These are phyloP conservation scores for Dioscorea dumetorum DNA, from an alignment of 106 monocot genomes.

Conservation along the genomic window DNA sequence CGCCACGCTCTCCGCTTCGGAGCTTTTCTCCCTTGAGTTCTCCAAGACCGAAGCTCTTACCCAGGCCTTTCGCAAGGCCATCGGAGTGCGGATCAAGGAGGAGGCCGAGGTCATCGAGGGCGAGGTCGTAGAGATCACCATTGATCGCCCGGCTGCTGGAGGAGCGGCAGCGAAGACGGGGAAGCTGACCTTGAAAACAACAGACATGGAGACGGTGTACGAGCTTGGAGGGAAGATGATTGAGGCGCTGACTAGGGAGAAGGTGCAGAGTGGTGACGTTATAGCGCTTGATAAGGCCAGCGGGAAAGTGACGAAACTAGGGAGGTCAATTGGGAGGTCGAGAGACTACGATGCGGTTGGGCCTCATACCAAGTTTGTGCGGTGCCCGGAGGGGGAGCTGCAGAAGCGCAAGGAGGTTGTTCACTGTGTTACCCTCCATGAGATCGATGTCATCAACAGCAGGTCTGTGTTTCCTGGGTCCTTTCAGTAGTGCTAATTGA, in stretches of 20 bases:
- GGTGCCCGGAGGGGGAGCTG: conserved; percentile 91
- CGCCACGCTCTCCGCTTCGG: conserved; percentile 59
- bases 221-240: conserved; percentile 95
- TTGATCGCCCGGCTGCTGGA: conserved; percentile 63
- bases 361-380: conserved; percentile 76
- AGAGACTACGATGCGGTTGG: conserved; percentile 79
- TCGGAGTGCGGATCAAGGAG: conserved; percentile 96
- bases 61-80: conserved; percentile 74
- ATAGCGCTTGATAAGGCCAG: conserved; percentile 60
- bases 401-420: conserved; percentile 96
- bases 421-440: conserved; percentile 78
- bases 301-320: conserved; percentile 73
- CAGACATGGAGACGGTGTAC: conserved; percentile 80
- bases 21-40: conserved; percentile 81
- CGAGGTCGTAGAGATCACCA: conserved; percentile 85
- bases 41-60: conserved; percentile 88
- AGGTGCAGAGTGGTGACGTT: conserved; percentile 81
- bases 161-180: conserved; percentile 42
- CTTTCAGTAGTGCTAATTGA: too few species aligned
- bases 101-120: conserved; percentile 98
- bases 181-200: conserved; percentile 62
- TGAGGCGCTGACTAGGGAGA: conserved; percentile 83
- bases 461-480: conserved; percentile 29
- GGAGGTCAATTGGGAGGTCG: conserved; percentile 55
- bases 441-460: conserved; percentile 98